Evolutionary conservation across 768 basidiomycete species (phyloP), one percentile per base, ranked within the genome.

Genomic region (Termitomyces sp.): DNA sequence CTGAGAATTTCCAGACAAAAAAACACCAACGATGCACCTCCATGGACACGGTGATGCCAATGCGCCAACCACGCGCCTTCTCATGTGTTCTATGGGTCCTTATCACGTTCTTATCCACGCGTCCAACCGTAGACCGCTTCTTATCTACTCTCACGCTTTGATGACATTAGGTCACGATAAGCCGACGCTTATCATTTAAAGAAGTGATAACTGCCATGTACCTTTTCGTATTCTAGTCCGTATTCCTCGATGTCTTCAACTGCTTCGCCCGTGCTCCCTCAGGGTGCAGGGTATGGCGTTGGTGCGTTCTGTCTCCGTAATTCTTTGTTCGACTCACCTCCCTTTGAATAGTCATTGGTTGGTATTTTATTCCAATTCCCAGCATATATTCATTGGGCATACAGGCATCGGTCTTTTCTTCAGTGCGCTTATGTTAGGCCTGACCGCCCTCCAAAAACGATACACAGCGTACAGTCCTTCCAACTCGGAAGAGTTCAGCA

Each of bases 381-480:
- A 11, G 3, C 4, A n/a, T 30, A 11, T 13, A 8, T 3, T 49
- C 13, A 49, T 14, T 20, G 20, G 20, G 3, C 1, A 11, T 22
- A 3, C 4, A 87, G 92, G 92, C 40, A 94, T 94, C 61, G 92
- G 92, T 6, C 48, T 49, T 20, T 49, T 49, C 30, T 49, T 49
- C n/a, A 87, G 87, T 62, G 86, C 73, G 10, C 85, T 93, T 65
- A 92, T 92, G 90, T 65, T 92, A 22, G 67, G 79, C 49, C 66
- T 96, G 59, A 94, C 92, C 8, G 86, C 84, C 41, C 69, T 96
- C 41, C 94, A 96, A 73, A 75, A 85, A 43, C 83, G 92, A 40
- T 96, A 95, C 67, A 95, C 94, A 0, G 77, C 82, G 0, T 90
- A 86, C 69, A 90, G 89, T 3, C 87, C 88, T 16, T 82, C 82